A percentile compares a stretch with the other conserved stretches of the same genome.
These are phyloP conservation scores for Cenococcum geophilum DNA, from an alignment of 495 filamentous ascomycete genomes.

Conservation along the genomic window DNA sequence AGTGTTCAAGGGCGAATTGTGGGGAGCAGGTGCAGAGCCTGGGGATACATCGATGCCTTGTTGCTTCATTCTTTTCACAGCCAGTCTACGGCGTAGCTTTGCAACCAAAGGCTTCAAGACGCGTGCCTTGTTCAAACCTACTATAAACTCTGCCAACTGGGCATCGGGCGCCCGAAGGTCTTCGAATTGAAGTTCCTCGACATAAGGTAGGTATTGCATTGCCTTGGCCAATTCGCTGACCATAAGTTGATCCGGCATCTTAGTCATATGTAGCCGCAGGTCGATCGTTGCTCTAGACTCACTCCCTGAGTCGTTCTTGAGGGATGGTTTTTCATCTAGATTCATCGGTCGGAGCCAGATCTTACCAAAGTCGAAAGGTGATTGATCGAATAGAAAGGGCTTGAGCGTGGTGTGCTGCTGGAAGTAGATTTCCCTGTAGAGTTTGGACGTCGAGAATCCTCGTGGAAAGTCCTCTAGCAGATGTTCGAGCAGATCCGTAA, in stretches of 20 bases:
- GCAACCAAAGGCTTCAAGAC: not conserved
- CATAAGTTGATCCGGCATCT: not conserved
- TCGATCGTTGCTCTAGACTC: too few relatives aligned
- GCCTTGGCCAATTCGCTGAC: not conserved
- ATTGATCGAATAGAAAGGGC: conserved; percentile 10
- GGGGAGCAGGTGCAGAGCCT: not conserved
- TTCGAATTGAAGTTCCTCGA: not conserved
- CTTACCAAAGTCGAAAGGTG: conserved; percentile 5
- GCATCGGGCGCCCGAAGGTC: not conserved
- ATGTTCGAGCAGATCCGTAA: not conserved
- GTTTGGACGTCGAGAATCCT: conserved; percentile 12
- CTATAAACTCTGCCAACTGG: not conserved
- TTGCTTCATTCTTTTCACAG: not conserved
- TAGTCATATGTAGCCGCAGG: not conserved
- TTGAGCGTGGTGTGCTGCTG: conserved; percentile 7
- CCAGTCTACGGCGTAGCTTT: not conserved
- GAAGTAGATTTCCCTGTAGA: conserved; percentile 7
- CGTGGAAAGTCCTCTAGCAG: conserved; percentile 1
- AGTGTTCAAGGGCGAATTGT: too few relatives aligned
- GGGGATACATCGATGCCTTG: not conserved
- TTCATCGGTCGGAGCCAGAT: conserved; percentile 7
- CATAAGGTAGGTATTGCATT: not conserved
- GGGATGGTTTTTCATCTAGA: not conserved
- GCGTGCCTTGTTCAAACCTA: not conserved
- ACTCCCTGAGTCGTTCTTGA: not conserved